phyloP scores from a whole-genome alignment of 1,284 basidiomycete species.

The Cryptococcus sp. region DNA sequence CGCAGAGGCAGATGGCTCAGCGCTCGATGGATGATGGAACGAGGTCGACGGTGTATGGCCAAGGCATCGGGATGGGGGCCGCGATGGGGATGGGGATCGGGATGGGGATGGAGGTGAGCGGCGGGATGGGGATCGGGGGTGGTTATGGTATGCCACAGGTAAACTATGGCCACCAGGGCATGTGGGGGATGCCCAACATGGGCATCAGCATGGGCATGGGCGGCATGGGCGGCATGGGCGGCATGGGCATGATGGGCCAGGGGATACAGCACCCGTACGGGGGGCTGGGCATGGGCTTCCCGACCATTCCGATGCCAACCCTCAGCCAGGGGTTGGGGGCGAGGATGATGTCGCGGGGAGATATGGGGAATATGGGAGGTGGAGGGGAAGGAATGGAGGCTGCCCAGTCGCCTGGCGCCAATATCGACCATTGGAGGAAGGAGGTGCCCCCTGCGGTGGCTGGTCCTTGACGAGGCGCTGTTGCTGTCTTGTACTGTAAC shows the following conservation, averaged over 20 bases:
- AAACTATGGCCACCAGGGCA: neutral
- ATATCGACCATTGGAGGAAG: constrained; percentile 34
- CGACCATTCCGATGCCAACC: constrained; percentile 4
- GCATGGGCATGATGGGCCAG: constrained; percentile 1
- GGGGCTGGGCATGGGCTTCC: neutral
- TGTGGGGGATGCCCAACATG: constrained; percentile 4
- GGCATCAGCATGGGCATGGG: constrained; percentile 5
- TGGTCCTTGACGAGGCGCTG: no score
- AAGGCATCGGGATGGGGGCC: constrained; percentile 3
- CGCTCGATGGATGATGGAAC: neutral
- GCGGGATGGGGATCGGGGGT: neutral
- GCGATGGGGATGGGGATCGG: neutral
- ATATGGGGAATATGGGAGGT: neutral
- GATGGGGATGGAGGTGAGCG: constrained; percentile 9
- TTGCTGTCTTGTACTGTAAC: no score
- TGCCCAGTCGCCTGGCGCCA: constrained; percentile 10
- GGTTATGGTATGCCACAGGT: neutral
- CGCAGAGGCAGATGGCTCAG: constrained; percentile 11
- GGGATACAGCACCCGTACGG: neutral
- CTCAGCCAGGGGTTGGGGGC: neutral
- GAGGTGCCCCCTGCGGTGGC: constrained; percentile 20
- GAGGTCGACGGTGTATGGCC: neutral
- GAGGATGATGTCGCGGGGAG: neutral
- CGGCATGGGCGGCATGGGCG: constrained; percentile 13
- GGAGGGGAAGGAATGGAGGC: neutral